Percentiles rank a stretch among this genome's conserved stretches.
Conservation (phyloP, 768 basidiomycete species). For the Pulveroboletus ravenelii region DNA sequence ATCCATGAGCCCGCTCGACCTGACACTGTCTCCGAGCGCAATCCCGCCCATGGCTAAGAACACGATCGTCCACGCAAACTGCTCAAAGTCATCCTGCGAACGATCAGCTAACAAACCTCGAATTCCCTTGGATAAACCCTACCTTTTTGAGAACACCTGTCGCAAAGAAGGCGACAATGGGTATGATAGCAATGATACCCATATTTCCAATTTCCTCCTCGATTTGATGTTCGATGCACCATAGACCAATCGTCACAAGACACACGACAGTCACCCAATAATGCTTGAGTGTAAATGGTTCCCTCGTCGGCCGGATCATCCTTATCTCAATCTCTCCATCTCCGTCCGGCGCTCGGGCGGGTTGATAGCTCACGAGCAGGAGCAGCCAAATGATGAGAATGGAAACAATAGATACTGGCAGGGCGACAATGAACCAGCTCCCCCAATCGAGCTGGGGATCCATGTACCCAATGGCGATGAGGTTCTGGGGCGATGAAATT, state of each 20-base stretch:
- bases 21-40: constrained; percentile 90
- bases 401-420: constrained; percentile 86
- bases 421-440: constrained; percentile 88
- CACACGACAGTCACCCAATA: constrained; percentile 88
- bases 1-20: constrained; percentile 80
- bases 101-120: background rate
- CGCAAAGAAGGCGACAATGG: constrained; percentile 90
- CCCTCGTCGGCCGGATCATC: constrained; percentile 77
- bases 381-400: constrained; percentile 90
- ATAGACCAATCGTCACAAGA: constrained; percentile 76
- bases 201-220: constrained; percentile 84
- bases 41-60: constrained; percentile 98
- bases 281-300: constrained; percentile 78
- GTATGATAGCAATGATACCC: constrained; percentile 95
- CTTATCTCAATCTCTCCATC: constrained; percentile 80
- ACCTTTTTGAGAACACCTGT: constrained; percentile 94
- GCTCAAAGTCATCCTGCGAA: constrained; percentile 86
- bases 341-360: constrained; percentile 65
- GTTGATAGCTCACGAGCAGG: constrained; percentile 76
- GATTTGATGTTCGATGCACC: constrained; percentile 83
- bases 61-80: constrained; percentile 91
- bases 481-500: constrained; percentile 96
- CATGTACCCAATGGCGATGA: constrained; percentile 90
- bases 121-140: constrained; percentile 6
- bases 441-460: constrained; percentile 82